Evolutionary conservation across 768 basidiomycete species (phyloP).

Genomic region (Boletus vinaceobasis): DNA sequence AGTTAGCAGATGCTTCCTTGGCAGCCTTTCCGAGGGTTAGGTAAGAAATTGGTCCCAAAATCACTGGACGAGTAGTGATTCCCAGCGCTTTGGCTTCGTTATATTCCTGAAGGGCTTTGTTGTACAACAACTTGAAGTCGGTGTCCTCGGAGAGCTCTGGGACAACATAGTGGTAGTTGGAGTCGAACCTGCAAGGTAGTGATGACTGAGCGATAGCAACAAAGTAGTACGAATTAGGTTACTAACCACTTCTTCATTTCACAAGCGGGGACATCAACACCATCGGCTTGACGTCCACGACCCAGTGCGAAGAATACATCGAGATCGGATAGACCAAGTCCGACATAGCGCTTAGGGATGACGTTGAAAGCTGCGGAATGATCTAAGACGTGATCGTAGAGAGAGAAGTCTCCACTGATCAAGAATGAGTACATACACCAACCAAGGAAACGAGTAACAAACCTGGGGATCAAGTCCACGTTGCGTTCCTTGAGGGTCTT

Average conservation of each 20-base stretch:
- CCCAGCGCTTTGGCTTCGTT: conserved; percentile 92
- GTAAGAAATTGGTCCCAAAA: conserved; percentile 95
- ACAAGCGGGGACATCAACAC: conserved; percentile 93
- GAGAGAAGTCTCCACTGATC: conserved; percentile 91
- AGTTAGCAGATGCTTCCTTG: conserved; percentile 77
- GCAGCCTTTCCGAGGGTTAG: conserved; percentile 88
- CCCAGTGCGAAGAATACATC: conserved; percentile 99
- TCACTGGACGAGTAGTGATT: conserved; percentile 87
- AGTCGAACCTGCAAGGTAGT: conserved; percentile 73
- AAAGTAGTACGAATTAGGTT: not conserved
- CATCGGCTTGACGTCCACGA: conserved; percentile 91
- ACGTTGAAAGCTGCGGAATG: conserved; percentile 95
- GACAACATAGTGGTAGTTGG: conserved; percentile 98
- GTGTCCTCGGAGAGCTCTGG: conserved; percentile 89
- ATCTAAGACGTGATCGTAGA: conserved; percentile 98
- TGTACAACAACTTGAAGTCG: conserved; percentile 92
- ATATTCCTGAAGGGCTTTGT: conserved; percentile 93
- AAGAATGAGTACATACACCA: conserved; percentile 13
- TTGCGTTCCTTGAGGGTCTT: conserved; percentile 76
- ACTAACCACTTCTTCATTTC: conserved; percentile 99
- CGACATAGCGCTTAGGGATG: conserved; percentile 90
- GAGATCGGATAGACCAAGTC: conserved; percentile 79
- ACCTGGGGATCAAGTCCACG: conserved; percentile 93
- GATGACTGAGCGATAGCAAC: not conserved
- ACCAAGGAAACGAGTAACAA: conserved; percentile 20